Percentiles rank a stretch among this genome's conserved stretches.
Evolutionary conservation across 495 filamentous ascomycete genomes (phyloP).

Genomic region (Trichoderma gamsii): DNA sequence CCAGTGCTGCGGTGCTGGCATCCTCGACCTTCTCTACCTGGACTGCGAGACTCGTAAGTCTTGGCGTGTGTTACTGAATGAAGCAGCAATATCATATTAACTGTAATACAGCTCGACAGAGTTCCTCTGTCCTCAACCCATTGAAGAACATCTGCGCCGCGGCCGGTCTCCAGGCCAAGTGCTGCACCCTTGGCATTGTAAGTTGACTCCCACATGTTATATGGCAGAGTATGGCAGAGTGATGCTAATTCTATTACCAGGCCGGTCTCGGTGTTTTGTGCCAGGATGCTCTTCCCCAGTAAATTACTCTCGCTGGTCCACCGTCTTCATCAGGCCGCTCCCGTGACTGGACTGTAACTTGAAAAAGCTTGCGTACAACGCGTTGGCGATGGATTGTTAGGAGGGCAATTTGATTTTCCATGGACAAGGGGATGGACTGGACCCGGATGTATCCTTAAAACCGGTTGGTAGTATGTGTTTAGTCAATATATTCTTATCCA

Average conservation of each 20-base stretch:
- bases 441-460: too few species aligned
- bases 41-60: constrained; percentile 10
- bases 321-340: too few species aligned
- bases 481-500: too few species aligned
- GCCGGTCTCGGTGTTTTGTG: not conserved
- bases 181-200: not conserved
- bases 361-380: too few species aligned
- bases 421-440: too few species aligned
- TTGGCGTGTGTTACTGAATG: not conserved
- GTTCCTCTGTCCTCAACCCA: not conserved
- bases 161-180: not conserved
- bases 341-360: too few species aligned
- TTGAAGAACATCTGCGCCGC: not conserved
- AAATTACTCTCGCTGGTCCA: not conserved
- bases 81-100: not conserved
- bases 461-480: too few species aligned
- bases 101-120: not conserved
- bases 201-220: not conserved
- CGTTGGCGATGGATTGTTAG: too few species aligned
- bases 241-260: not conserved
- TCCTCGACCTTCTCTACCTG: not conserved
- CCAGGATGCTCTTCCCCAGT: constrained; percentile 10
- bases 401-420: too few species aligned
- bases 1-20: not conserved
- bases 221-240: not conserved